These are phyloP conservation scores for Vigna unguiculata DNA, from an alignment of 306 rosid genomes.

Conservation along the genomic window DNA sequence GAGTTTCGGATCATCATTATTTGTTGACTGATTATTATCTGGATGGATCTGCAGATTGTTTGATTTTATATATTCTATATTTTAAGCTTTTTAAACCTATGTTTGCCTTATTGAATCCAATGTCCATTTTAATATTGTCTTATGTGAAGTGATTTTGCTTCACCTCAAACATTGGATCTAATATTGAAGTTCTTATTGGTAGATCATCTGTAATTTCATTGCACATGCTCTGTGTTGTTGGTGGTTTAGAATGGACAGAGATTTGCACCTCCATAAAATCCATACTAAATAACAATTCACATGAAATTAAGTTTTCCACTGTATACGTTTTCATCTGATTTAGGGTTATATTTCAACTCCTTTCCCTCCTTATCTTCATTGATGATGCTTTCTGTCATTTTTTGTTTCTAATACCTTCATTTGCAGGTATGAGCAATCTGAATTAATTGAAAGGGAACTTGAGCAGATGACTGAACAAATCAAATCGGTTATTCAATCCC, in stretches of 20 bases:
- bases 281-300: not conserved
- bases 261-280: not conserved
- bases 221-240: not conserved
- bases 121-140: conserved; percentile 25
- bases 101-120: conserved; percentile 2
- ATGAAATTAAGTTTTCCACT: conserved; percentile 9
- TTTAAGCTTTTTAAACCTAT: not conserved
- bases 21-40: conserved; percentile 14
- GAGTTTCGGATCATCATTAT: conserved; percentile 48
- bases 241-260: conserved; percentile 1
- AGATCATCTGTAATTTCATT: not conserved
- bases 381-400: conserved; percentile 22
- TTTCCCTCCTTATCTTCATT: conserved; percentile 3
- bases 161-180: not conserved
- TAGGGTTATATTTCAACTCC: conserved; percentile 8
- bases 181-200: not conserved
- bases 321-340: not conserved
- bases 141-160: not conserved
- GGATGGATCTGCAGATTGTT: not conserved
- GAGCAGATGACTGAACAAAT: conserved; percentile 98
- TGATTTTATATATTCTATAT: conserved; percentile 7
- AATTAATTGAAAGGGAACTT: conserved; percentile 85
- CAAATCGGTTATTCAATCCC: conserved; percentile 83
- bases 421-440: conserved; percentile 93
- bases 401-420: not conserved